Conservation (phyloP, 1,284 basidiomycete species). For the Termitomyces sp. region DNA sequence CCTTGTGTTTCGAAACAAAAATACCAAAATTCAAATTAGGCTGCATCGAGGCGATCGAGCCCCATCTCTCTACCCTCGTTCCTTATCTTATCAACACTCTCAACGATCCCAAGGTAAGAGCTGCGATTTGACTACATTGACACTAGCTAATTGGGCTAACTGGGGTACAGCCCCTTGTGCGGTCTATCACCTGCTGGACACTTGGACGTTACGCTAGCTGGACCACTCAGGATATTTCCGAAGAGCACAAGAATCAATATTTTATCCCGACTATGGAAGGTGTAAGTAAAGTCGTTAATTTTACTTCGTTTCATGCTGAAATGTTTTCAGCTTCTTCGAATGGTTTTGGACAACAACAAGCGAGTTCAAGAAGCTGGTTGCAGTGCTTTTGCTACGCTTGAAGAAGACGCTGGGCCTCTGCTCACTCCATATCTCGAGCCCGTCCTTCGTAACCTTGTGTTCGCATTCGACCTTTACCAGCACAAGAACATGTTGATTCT, state of each 20-base stretch:
- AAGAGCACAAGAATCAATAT: conserved; percentile 84
- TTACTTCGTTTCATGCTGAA: conserved; percentile 8
- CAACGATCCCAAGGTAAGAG: conserved; percentile 80
- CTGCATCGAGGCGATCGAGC: conserved; percentile 94
- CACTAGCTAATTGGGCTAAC: conserved; percentile 1
- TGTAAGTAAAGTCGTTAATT: conserved; percentile 46
- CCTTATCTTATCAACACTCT: conserved; percentile 91
- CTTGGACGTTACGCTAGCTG: conserved; percentile 97
- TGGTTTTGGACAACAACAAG: conserved; percentile 99
- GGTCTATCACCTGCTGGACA: conserved; percentile 99
- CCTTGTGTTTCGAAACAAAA: neutral
- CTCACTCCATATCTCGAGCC: conserved; percentile 94
- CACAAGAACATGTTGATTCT: conserved; percentile 99
- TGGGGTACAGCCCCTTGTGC: conserved; percentile 75
- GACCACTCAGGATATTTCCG: conserved; percentile 80
- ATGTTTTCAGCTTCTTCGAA: conserved; percentile 72
- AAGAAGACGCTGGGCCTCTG: conserved; percentile 92
- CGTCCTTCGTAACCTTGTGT: conserved; percentile 90
- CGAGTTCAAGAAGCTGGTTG: conserved; percentile 99
- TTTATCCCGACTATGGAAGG: conserved; percentile 99
- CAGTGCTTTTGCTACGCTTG: conserved; percentile 96
- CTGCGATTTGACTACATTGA: neutral
- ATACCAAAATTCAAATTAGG: conserved; percentile 43
- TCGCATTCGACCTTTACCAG: conserved; percentile 97
- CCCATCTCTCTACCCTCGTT: conserved; percentile 88